Percentiles rank a stretch among this genome's conserved stretches.
Evolutionary conservation across 305 asterid species (phyloP).

Genomic region (Solanum aculeatissimum): DNA sequence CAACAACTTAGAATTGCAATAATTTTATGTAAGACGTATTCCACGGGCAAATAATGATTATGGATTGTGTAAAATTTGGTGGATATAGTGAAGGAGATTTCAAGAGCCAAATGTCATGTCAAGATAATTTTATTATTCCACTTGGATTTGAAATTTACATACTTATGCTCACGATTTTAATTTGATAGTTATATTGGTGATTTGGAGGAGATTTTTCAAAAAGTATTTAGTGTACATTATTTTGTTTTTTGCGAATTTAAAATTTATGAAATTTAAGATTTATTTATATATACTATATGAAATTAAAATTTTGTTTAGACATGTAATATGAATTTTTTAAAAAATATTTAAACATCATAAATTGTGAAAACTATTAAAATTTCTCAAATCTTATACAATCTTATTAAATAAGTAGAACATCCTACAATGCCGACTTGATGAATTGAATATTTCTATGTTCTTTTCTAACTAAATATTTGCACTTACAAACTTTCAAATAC

Average conservation of each 20-base stretch:
- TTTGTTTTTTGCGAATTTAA: no score
- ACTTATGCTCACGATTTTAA: no score
- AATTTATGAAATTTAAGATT: background rate
- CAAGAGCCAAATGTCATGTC: background rate
- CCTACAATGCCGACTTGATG: background rate
- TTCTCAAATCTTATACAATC: background rate
- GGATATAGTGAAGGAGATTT: background rate
- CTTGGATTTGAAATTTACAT: no score
- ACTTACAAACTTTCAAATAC: background rate
- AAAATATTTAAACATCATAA: no score
- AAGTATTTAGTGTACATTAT: no score
- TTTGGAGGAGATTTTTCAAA: no score
- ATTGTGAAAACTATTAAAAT: no score
- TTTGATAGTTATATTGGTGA: no score
- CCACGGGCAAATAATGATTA: background rate
- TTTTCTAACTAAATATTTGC: background rate
- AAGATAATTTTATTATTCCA: background rate
- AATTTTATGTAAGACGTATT: background rate
- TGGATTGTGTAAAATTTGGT: background rate
- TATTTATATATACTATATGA: background rate
- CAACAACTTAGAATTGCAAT: background rate
- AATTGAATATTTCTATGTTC: background rate
- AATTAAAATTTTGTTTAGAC: no score
- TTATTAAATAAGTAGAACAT: background rate
- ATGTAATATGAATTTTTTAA: no score